These are phyloP conservation scores for Talaromyces rugulosus DNA, from an alignment of 2,329 filamentous ascomycete genomes.

Conservation along the genomic window DNA sequence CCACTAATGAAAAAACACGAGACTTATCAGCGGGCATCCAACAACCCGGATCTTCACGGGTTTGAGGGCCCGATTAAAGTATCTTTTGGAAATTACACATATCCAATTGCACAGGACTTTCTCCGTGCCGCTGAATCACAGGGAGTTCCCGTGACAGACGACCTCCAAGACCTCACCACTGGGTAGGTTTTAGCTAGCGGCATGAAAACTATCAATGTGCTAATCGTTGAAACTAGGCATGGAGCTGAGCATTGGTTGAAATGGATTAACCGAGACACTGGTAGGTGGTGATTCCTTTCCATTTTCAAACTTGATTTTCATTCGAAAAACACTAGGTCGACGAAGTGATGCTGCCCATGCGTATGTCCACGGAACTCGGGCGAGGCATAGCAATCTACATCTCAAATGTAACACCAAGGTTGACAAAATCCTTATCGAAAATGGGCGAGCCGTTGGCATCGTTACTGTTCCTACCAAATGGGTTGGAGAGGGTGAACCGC, in stretches of 20 bases:
- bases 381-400: conserved; percentile 66
- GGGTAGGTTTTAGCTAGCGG: conserved; percentile 21
- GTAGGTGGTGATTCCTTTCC: conserved; percentile 32
- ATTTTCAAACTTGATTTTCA: not conserved
- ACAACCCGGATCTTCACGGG: conserved; percentile 63
- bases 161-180: conserved; percentile 64
- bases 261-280: conserved; percentile 67
- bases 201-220: not conserved
- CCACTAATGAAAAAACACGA: conserved; percentile 78
- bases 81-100: conserved; percentile 75
- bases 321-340: conserved; percentile 50
- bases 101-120: conserved; percentile 79
- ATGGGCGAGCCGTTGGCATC: conserved; percentile 67
- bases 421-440: conserved; percentile 70
- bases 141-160: conserved; percentile 70
- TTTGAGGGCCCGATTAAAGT: conserved; percentile 79
- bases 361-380: conserved; percentile 71
- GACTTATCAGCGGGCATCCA: conserved; percentile 65
- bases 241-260: conserved; percentile 81
- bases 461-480: conserved; percentile 68
- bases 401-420: conserved; percentile 72
- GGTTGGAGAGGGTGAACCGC: conserved; percentile 50
- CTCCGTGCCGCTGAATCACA: conserved; percentile 67
- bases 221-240: conserved; percentile 32
- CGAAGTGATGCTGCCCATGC: conserved; percentile 73